These are phyloP conservation scores for Coelastrella sp. DNA, from an alignment of 139 green algal species.

Conservation along the genomic window DNA sequence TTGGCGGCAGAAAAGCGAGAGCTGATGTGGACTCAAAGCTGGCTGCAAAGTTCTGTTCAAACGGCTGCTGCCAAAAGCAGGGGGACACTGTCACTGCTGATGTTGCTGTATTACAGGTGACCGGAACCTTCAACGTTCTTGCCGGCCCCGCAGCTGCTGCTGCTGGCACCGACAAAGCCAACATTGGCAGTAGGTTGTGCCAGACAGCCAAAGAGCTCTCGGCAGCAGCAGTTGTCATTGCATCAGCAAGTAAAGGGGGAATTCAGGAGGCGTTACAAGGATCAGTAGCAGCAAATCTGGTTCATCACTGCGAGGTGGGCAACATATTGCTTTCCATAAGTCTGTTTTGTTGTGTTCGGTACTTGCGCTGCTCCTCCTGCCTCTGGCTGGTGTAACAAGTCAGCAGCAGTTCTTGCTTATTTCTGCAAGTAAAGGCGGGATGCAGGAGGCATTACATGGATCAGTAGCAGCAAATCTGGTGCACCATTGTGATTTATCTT, in stretches of 20 bases:
- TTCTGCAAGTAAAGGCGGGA: too few species aligned
- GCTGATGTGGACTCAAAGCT: conserved; percentile 7
- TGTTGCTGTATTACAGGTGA: not conserved
- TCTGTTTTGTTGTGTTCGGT: too few species aligned
- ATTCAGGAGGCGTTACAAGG: conserved; percentile 17
- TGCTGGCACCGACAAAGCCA: not conserved
- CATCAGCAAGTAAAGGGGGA: conserved; percentile 2
- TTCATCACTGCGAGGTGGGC: not conserved
- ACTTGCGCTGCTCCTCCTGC: too few species aligned
- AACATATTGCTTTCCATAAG: too few species aligned
- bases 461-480: conserved; percentile 5
- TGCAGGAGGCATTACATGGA: conserved; percentile 13
- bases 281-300: conserved; percentile 11
- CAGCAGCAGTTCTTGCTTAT: conserved; percentile 8
- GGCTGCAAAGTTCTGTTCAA: not conserved
- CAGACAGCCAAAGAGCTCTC: not conserved
- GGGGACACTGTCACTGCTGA: not conserved
- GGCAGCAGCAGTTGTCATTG: conserved; percentile 9
- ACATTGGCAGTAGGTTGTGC: conserved; percentile 15
- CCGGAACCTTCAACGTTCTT: not conserved
- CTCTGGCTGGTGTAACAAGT: too few species aligned
- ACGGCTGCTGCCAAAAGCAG: not conserved
- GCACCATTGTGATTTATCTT: conserved; percentile 37
- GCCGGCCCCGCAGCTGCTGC: not conserved
- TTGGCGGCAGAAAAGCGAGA: conserved; percentile 18